Evolutionary conservation across 176 grass and related monocot species (phyloP), one percentile per base, ranked within the genome.

Genomic region (Ampelocalamus luodianensis): DNA sequence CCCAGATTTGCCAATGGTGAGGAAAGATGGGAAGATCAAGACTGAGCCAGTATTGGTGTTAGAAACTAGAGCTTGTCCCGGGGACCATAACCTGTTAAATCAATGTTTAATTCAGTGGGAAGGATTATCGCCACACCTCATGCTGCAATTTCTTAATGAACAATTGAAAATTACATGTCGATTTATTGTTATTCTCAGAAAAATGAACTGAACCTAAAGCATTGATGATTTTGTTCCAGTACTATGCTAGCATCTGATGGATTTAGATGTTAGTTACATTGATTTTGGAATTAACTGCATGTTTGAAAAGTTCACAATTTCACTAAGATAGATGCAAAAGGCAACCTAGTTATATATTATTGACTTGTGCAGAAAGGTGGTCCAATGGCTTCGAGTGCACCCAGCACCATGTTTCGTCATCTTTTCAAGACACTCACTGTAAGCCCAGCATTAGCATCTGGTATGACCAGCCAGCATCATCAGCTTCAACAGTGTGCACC

Each of bases 401-500:
- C 40, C 5, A 56, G 11, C 20, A 40, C 65, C 68, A 58, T 89
- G 60, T 80, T 84, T 29, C 60, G 49, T 8, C 68, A 16, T 40
- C 82, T 85, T 68, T 78, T 70, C 76, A 89, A 89, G 51, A 49
- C 76, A 56, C 36, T 78, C 29, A 29, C 79, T 49, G 23, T 86
- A 55, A 77, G 64, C 54, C 48, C 78, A 0, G 27, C 65, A 50
- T 24, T 89, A n/a, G 13, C 56, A 73, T 80, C 67, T 16, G 79
- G 79, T 36, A n/a, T 49, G 63, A 34, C 61, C 38, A 66, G 24
- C 39, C 68, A 68, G 49, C 65, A 58, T 72, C 75, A 89, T 38
- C 91, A 87, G 72, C 72, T 93, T 76, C 85, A 90, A 37, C 87
- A 87, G 72, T 34, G 49, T 34, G 78, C 71, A 7, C 77, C 78